Evolutionary conservation across 768 basidiomycete species (phyloP).

Genomic region (Boletales sp.): DNA sequence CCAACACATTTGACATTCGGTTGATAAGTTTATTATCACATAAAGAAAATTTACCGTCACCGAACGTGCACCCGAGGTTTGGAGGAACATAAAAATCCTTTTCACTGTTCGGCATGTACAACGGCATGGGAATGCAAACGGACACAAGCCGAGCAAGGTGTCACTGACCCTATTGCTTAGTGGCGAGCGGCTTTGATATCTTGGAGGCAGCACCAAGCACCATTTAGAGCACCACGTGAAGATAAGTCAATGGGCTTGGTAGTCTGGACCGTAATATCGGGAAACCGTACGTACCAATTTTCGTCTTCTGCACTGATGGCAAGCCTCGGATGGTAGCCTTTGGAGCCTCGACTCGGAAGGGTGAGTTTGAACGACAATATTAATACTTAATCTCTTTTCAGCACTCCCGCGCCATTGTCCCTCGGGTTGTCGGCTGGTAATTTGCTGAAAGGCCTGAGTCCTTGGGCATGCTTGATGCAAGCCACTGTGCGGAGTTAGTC

Average conservation of each 20-base stretch:
- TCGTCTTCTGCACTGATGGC: slow-evolving; percentile 62
- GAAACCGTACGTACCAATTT: slow-evolving; percentile 60
- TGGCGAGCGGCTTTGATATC: not conserved
- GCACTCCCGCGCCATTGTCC: not conserved
- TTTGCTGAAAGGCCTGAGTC: slow-evolving; percentile 5
- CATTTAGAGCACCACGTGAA: slow-evolving; percentile 41
- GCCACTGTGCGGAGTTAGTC: not conserved
- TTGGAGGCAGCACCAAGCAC: slow-evolving; percentile 30
- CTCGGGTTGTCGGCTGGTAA: slow-evolving; percentile 1
- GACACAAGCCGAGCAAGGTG: slow-evolving; percentile 75
- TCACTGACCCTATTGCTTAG: slow-evolving; percentile 43
- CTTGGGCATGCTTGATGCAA: slow-evolving; percentile 37
- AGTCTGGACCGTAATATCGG: not conserved
- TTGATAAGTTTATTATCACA: not conserved
- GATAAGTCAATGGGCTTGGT: slow-evolving; percentile 13
- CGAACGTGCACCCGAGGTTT: slow-evolving; percentile 71
- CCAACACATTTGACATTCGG: not conserved
- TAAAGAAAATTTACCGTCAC: slow-evolving; percentile 47
- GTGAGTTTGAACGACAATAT: not conserved
- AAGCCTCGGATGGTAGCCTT: slow-evolving; percentile 27
- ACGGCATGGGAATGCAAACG: slow-evolving; percentile 70
- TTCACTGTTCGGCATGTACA: slow-evolving; percentile 54
- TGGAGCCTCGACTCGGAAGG: not conserved
- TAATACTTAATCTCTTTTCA: slow-evolving; percentile 26
- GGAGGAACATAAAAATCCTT: slow-evolving; percentile 52